A percentile compares a stretch with the other conserved stretches of the same genome.
These are phyloP conservation scores for Phytophthora pseudosyringae DNA, from an alignment of 352 stramenopile genomes.

Conservation along the genomic window DNA sequence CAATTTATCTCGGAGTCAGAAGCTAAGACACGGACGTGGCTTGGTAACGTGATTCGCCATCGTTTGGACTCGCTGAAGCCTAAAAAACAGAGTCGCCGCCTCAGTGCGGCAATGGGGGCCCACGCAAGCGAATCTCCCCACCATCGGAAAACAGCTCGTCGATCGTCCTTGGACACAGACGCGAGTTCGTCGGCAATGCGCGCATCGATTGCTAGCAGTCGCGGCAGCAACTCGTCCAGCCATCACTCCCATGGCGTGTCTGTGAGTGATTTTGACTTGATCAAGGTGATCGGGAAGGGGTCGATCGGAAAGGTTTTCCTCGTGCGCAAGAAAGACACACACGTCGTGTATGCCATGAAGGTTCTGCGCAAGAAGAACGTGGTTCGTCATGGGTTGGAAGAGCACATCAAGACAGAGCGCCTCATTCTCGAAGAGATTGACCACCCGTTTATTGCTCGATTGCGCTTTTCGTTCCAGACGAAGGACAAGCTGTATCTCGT, in stretches of 20 bases:
- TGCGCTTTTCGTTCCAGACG: constrained; percentile 98
- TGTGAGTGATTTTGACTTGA: constrained; percentile 86
- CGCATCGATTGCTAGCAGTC: constrained; percentile 55
- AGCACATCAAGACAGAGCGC: constrained; percentile 97
- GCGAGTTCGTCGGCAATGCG: constrained; percentile 56
- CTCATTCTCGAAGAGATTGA: constrained; percentile 97
- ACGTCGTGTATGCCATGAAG: constrained; percentile 97
- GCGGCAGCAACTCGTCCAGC: constrained; percentile 38
- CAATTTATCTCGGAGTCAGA: constrained; percentile 75
- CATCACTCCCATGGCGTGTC: constrained; percentile 52
- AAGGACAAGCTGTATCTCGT: constrained; percentile 91
- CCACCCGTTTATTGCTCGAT: constrained; percentile 98
- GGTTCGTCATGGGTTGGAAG: constrained; percentile 91
- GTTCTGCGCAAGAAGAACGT: constrained; percentile 97
- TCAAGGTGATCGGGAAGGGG: constrained; percentile 85
- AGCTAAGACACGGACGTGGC: constrained; percentile 61
- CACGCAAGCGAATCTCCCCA: constrained; percentile 45
- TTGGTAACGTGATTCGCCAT: constrained; percentile 68
- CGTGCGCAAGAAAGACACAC: constrained; percentile 87
- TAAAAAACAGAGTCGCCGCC: constrained; percentile 57
- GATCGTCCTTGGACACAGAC: constrained; percentile 48
- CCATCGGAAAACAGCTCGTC: constrained; percentile 50
- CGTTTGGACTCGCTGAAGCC: constrained; percentile 74
- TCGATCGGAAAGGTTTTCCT: constrained; percentile 92
- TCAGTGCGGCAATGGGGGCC: constrained; percentile 43